phyloP scores from a whole-genome alignment of 345 rosid genomes.

The Combretum micranthum region DNA sequence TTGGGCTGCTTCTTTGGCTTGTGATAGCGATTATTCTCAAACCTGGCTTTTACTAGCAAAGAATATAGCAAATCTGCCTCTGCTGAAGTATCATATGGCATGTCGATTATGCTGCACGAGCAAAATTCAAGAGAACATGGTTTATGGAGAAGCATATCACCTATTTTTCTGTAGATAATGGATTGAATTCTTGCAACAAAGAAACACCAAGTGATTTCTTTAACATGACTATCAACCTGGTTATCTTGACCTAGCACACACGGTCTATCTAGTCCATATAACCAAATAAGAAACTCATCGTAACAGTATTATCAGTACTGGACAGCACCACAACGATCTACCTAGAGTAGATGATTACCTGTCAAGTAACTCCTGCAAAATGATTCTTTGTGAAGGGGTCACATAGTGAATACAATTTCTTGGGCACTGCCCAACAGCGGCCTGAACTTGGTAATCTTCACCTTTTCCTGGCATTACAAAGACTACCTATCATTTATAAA shows the following conservation, averaged over 20 bases:
- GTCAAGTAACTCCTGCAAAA: slow-evolving; percentile 73
- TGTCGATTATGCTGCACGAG: slow-evolving; percentile 44
- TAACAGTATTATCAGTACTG: too few relatives aligned
- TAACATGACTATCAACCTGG: too few relatives aligned
- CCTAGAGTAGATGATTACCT: slow-evolving; percentile 33
- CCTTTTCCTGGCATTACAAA: slow-evolving; percentile 39
- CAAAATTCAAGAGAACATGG: background rate
- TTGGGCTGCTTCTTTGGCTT: slow-evolving; percentile 77
- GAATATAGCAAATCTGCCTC: slow-evolving; percentile 76
- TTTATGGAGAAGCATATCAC: background rate
- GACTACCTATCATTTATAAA: background rate
- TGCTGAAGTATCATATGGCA: slow-evolving; percentile 67
- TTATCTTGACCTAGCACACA: too few relatives aligned
- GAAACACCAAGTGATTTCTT: too few relatives aligned
- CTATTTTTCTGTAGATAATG: too few relatives aligned
- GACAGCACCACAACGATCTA: too few relatives aligned
- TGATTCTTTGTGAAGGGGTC: slow-evolving; percentile 74
- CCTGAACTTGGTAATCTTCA: slow-evolving; percentile 69
- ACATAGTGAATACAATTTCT: slow-evolving; percentile 82
- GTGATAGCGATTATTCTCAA: slow-evolving; percentile 68
- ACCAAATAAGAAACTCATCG: too few relatives aligned
- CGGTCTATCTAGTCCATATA: too few relatives aligned
- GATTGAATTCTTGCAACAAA: too few relatives aligned
- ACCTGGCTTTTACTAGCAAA: slow-evolving; percentile 67
- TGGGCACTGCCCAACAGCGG: slow-evolving; percentile 82